Conservation (phyloP, 2,329 filamentous ascomycete species). For the Trichophyton rubrum region DNA sequence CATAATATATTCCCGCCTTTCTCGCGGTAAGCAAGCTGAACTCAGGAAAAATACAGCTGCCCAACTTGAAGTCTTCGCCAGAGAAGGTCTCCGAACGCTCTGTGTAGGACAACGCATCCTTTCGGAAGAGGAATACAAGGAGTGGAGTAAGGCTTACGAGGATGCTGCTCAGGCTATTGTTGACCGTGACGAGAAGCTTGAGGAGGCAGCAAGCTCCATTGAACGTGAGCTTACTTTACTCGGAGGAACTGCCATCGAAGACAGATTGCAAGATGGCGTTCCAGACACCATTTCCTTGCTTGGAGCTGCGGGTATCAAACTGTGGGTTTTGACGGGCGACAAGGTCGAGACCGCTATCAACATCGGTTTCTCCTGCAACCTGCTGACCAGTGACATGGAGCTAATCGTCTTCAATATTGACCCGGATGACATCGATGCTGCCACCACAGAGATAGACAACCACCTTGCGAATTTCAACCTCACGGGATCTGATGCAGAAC, state of each 20-base stretch:
- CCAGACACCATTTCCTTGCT: constrained; percentile 89
- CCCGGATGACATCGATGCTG: constrained; percentile 54
- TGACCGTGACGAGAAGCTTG: constrained; percentile 83
- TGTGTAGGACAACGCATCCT: constrained; percentile 81
- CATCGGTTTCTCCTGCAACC: constrained; percentile 97
- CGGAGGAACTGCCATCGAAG: constrained; percentile 93
- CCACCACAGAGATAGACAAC: constrained; percentile 61
- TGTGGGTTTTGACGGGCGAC: constrained; percentile 96
- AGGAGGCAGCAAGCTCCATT: constrained; percentile 77
- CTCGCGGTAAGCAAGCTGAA: constrained; percentile 71
- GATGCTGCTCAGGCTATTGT: constrained; percentile 70
- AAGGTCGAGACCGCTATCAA: constrained; percentile 99
- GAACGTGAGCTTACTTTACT: constrained; percentile 80
- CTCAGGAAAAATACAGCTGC: constrained; percentile 75
- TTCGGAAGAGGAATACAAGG: constrained; percentile 66
- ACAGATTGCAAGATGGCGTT: constrained; percentile 90
- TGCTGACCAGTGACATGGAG: constrained; percentile 96
- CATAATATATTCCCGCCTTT: constrained; percentile 86
- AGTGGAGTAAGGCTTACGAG: constrained; percentile 80
- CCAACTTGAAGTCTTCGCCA: constrained; percentile 91
- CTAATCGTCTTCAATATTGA: constrained; percentile 78
- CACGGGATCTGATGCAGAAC: constrained; percentile 73
- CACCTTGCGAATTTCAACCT: constrained; percentile 62
- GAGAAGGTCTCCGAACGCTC: constrained; percentile 85
- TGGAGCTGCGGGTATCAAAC: constrained; percentile 86